phyloP scores from a whole-genome alignment of 176 grass and related monocot genomes.

The Echinochloa phyllopogon region DNA sequence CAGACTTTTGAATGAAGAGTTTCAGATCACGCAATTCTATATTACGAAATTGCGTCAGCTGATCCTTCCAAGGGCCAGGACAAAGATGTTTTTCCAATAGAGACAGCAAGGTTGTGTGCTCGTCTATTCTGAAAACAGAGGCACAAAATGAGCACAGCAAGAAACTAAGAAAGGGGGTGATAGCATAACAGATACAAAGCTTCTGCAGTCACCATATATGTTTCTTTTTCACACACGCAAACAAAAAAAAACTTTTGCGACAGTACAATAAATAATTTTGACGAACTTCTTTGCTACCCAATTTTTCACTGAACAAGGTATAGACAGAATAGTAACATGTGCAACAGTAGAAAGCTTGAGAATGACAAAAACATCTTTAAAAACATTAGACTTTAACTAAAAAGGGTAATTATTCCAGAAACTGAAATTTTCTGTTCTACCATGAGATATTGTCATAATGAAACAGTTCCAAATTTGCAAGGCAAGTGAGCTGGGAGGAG shows the following conservation, averaged over 20 bases:
- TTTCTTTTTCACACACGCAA: background rate
- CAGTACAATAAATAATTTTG: background rate
- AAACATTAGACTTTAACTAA: background rate
- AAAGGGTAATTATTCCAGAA: constrained; percentile 2
- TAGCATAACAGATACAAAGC: background rate
- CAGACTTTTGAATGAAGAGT: constrained; percentile 77
- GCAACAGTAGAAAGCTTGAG: background rate
- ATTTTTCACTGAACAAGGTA: background rate
- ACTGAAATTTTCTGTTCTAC: background rate
- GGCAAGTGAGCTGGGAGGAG: background rate
- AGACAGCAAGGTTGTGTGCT: constrained; percentile 62
- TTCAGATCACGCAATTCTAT: constrained; percentile 62
- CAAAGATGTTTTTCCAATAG: constrained; percentile 75
- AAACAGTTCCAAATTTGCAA: background rate
- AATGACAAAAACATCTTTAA: background rate
- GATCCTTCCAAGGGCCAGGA: constrained; percentile 87
- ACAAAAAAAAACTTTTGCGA: background rate
- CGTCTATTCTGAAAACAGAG: constrained; percentile 72
- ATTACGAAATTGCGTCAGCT: constrained; percentile 70
- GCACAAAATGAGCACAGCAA: constrained; percentile 22
- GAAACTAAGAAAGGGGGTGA: background rate
- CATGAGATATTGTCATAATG: background rate
- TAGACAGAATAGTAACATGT: background rate
- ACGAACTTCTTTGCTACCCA: background rate
- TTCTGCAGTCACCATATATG: background rate